Evolutionary conservation across 805 yeast genomes (phyloP), one percentile per base, ranked within the genome.

Genomic region (Teunomyces stri): DNA sequence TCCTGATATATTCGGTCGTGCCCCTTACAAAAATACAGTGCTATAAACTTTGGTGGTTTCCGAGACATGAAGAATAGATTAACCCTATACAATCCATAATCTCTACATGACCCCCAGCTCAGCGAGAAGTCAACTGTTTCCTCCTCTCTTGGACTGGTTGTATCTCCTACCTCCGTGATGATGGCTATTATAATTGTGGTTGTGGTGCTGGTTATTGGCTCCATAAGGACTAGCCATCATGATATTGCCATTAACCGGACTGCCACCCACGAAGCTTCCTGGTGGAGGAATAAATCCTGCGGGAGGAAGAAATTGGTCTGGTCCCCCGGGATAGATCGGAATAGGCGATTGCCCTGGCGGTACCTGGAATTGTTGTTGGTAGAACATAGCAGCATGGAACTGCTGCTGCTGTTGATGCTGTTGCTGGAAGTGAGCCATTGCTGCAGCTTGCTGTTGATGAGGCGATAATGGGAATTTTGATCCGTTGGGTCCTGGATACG

Each of bases 321-420:
- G 71, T 4, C 56, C 64, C 10, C 65, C 65, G 4, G 65, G 65
- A 50, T 64, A 68, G 61, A 69, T 62, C 7, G 61, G 61, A 41
- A 68, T 52, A 6, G 64, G 72, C 9, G 68, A 68, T 41, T 64
- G 69, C 3, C 68, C 69, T 12, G 66, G 67, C 2, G 72, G 66
- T 20, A 62, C 53, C 9, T 60, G 65, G 35, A 60, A 55, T 48
- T 60, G 67, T 48, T 67, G 73, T 44, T 70, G 72, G 48, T 66
- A 66, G 59, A 67, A 56, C 71, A 69, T 66, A 13, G 73, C 71
- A 11, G 68, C 69, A 30, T 62, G 69, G 51, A 59, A 56, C 49
- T 65, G 70, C 44, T 70, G 74, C 45, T 68, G 73, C 46, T 27
- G 43, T 11, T 39, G 34, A 10, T 47, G 50, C 29, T 39, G 42